These are phyloP conservation scores for Rhodotorula sphaerocarpa DNA, from an alignment of 768 basidiomycete genomes.

Conservation along the genomic window DNA sequence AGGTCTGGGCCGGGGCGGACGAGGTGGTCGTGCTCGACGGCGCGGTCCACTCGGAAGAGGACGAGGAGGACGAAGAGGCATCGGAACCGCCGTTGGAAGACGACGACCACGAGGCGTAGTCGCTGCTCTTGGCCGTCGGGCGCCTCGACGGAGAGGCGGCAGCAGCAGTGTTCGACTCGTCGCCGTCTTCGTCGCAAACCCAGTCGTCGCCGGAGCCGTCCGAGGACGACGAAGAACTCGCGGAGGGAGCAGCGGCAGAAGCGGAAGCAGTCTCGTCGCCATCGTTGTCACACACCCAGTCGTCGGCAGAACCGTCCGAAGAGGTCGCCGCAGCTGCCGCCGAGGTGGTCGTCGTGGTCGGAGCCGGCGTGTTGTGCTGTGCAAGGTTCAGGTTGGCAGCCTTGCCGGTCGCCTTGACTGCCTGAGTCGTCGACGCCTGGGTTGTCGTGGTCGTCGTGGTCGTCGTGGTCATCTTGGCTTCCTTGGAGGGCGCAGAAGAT, in stretches of 20 bases:
- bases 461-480: not conserved
- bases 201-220: not conserved
- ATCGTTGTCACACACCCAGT: slow-evolving; percentile 26
- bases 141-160: not conserved
- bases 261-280: not conserved
- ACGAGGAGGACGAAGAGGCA: too few relatives aligned
- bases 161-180: not conserved
- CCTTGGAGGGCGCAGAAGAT: too few relatives aligned
- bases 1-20: not conserved
- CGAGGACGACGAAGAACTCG: not conserved
- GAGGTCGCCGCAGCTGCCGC: slow-evolving; percentile 5
- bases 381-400: not conserved
- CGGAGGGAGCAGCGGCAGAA: not conserved
- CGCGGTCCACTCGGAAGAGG: not conserved
- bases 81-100: not conserved
- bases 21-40: slow-evolving; percentile 1
- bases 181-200: not conserved
- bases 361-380: not conserved
- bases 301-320: slow-evolving; percentile 10
- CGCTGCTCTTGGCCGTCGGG: not conserved
- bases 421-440: not conserved
- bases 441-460: not conserved
- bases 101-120: not conserved
- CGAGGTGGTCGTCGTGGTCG: slow-evolving; percentile 1
- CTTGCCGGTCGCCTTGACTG: not conserved